Evolutionary conservation across 306 rosid genomes (phyloP).

Genomic region (Acacia confusa): DNA sequence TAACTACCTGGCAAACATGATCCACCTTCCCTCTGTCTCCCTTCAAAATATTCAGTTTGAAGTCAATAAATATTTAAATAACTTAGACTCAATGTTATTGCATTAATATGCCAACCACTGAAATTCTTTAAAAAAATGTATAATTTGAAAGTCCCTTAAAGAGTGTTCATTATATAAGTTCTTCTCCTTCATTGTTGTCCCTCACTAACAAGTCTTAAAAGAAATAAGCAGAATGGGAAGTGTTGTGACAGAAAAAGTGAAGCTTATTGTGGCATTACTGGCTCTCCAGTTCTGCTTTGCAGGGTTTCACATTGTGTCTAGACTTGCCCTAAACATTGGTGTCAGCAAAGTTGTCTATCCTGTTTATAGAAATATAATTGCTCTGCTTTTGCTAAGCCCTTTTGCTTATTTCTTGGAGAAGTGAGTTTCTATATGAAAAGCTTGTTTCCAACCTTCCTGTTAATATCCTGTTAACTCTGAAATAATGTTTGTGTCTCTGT

Average conservation of each 20-base stretch:
- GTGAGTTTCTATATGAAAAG: slow-evolving; percentile 40
- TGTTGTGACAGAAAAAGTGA: slow-evolving; percentile 49
- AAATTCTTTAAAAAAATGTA: slow-evolving; percentile 3
- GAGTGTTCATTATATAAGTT: slow-evolving; percentile 24
- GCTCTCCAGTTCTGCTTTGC: slow-evolving; percentile 66
- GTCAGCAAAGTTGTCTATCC: slow-evolving; percentile 71
- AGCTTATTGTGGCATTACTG: slow-evolving; percentile 58
- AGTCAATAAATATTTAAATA: slow-evolving; percentile 51
- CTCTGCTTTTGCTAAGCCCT: slow-evolving; percentile 57
- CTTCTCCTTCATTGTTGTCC: not conserved
- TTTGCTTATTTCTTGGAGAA: slow-evolving; percentile 66
- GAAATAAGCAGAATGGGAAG: slow-evolving; percentile 37
- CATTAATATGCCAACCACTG: not conserved
- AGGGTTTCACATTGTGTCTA: slow-evolving; percentile 75
- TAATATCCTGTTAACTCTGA: not conserved
- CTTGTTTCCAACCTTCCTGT: not conserved
- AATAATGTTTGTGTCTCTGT: slow-evolving; percentile 3
- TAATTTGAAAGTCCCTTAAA: slow-evolving; percentile 21
- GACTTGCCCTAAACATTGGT: slow-evolving; percentile 76
- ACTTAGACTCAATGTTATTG: not conserved
- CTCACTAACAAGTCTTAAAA: slow-evolving; percentile 22
- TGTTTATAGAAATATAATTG: slow-evolving; percentile 64
- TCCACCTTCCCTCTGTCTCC: slow-evolving; percentile 52
- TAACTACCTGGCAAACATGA: slow-evolving; percentile 64
- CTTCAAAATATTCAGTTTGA: slow-evolving; percentile 37